Percentiles rank a stretch among this genome's conserved stretches.
These are phyloP conservation scores for Adansonia grandidieri DNA, from an alignment of 441 rosid genomes.

Conservation along the genomic window DNA sequence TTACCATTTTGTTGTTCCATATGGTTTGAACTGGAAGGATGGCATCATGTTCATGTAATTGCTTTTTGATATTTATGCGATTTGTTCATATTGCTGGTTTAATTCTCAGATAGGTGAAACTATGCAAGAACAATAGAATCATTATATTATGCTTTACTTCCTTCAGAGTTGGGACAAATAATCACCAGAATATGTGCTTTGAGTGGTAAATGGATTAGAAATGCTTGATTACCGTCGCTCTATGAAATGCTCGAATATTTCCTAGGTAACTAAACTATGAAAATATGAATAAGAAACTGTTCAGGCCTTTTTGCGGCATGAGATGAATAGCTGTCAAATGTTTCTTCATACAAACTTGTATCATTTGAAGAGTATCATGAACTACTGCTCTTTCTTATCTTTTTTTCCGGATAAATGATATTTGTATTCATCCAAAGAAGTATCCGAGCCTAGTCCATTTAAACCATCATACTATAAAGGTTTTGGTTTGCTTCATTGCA, in stretches of 20 bases:
- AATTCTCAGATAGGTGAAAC: not conserved
- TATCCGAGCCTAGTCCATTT: not conserved
- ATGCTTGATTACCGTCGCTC: not conserved
- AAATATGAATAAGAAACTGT: not conserved
- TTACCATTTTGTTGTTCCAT: slow-evolving; percentile 1
- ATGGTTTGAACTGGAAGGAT: slow-evolving; percentile 1
- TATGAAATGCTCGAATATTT: not conserved
- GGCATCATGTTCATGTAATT: slow-evolving; percentile 11
- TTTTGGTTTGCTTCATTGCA: slow-evolving; percentile 11
- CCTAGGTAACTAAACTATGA: not conserved
- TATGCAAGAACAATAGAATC: slow-evolving; percentile 15
- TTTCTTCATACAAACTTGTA: not conserved
- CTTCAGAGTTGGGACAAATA: not conserved
- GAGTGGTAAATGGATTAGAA: slow-evolving; percentile 1
- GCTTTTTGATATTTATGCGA: not conserved
- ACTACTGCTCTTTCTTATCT: not conserved
- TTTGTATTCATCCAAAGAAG: not conserved
- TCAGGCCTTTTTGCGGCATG: not conserved
- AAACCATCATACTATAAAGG: not conserved
- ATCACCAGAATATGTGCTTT: not conserved
- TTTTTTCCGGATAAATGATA: not conserved
- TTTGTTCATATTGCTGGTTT: not conserved
- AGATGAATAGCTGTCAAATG: not conserved
- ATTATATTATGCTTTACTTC: not conserved
- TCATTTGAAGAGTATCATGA: not conserved